These are phyloP conservation scores for Vigna angularis DNA, from an alignment of 306 rosid genomes.

Conservation along the genomic window DNA sequence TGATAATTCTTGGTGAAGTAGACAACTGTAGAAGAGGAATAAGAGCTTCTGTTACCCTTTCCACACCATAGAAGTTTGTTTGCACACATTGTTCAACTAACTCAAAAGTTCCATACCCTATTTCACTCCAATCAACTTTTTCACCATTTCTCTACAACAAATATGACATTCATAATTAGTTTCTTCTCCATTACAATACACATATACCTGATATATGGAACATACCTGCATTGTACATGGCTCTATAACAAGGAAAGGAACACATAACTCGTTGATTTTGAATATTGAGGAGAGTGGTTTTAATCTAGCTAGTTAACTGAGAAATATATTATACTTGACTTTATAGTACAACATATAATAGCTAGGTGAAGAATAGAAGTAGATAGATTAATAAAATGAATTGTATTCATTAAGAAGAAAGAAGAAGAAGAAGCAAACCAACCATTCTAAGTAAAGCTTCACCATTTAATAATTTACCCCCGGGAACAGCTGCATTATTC, in stretches of 20 bases:
- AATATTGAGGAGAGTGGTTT: not conserved
- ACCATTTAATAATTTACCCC: constrained; percentile 41
- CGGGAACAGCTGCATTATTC: constrained; percentile 42
- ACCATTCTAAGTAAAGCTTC: constrained; percentile 45
- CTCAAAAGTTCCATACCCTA: constrained; percentile 44
- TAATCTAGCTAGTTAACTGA: not conserved
- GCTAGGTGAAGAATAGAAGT: not conserved
- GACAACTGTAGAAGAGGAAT: constrained; percentile 53
- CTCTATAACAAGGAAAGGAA: constrained; percentile 13
- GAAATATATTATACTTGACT: not conserved
- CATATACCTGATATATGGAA: not conserved
- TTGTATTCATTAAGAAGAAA: not conserved
- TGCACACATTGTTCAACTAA: constrained; percentile 43
- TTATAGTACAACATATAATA: not conserved
- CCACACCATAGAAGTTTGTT: constrained; percentile 51
- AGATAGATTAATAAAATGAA: not conserved
- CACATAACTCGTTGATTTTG: not conserved
- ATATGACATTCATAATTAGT: not conserved
- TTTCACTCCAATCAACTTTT: constrained; percentile 34
- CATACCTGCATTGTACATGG: not conserved
- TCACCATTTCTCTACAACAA: constrained; percentile 46
- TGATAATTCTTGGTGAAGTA: constrained; percentile 50
- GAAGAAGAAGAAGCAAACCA: not conserved
- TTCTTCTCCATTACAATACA: constrained; percentile 6
- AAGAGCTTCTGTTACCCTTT: constrained; percentile 48